A percentile compares a stretch with the other conserved stretches of the same genome.
Evolutionary conservation across 2,329 filamentous ascomycete genomes (phyloP).

Genomic region (Stachybotrys chartarum): DNA sequence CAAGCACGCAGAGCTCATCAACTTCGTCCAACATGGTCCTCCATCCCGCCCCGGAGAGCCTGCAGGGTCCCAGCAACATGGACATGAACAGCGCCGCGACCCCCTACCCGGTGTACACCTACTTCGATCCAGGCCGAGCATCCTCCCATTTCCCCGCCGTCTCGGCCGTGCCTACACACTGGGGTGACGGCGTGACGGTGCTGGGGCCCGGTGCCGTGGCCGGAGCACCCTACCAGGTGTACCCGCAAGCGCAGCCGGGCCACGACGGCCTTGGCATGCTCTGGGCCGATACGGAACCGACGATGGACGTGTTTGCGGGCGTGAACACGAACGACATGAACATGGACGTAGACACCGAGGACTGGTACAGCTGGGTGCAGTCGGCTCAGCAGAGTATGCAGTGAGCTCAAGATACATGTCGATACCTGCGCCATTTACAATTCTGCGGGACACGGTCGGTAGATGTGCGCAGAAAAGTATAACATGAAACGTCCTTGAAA

Average conservation of each 20-base stretch:
- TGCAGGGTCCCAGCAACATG: background rate
- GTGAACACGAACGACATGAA: conserved; percentile 14
- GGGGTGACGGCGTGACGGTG: too few relatives aligned
- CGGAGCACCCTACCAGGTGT: background rate
- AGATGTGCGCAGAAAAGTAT: too few relatives aligned
- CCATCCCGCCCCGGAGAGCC: background rate
- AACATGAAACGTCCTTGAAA: too few relatives aligned
- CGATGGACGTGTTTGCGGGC: conserved; percentile 14
- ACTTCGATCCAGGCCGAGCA: background rate
- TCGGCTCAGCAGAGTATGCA: conserved; percentile 12
- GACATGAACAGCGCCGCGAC: background rate
- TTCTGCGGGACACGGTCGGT: background rate
- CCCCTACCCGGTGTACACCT: background rate
- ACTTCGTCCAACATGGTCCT: background rate
- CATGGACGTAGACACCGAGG: conserved; percentile 21
- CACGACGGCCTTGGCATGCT: conserved; percentile 19
- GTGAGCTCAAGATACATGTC: background rate
- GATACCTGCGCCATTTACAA: background rate
- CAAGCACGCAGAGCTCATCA: background rate
- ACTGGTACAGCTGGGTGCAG: conserved; percentile 30
- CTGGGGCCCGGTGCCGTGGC: background rate
- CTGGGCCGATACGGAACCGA: conserved; percentile 21
- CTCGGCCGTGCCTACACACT: background rate
- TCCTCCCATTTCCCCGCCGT: background rate
- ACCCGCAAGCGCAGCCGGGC: background rate